Conservation (phyloP, 805 yeast genomes). For the Ogataea allantospora region DNA sequence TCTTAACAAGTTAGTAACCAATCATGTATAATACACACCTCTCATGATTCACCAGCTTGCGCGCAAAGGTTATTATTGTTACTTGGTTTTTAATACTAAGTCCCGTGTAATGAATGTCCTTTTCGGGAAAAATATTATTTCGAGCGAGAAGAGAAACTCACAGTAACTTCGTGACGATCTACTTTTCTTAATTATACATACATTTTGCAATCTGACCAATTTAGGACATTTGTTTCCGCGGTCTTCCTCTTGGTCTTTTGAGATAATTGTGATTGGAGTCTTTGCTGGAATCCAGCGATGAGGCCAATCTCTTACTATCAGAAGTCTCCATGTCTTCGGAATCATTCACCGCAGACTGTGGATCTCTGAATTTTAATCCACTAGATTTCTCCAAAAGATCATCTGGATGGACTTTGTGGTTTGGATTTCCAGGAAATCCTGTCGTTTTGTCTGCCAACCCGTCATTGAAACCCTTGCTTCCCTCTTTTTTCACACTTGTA, state of each 20-base stretch:
- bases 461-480: constrained; percentile 17
- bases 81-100: background rate
- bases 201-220: background rate
- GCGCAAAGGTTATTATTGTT: background rate
- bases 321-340: constrained; percentile 5
- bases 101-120: constrained; percentile 6
- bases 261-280: constrained; percentile 17
- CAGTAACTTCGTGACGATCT: background rate
- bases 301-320: constrained; percentile 11
- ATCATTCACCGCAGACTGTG: constrained; percentile 4
- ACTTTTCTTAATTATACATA: constrained; percentile 1
- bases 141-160: background rate
- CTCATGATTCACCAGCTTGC: constrained; percentile 4
- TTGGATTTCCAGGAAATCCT: constrained; percentile 4
- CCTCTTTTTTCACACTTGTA: constrained; percentile 29
- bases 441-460: constrained; percentile 5
- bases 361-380: constrained; percentile 3
- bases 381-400: background rate
- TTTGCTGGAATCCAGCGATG: constrained; percentile 8
- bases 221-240: constrained; percentile 21
- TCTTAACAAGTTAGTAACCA: constrained; percentile 40
- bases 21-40: constrained; percentile 1
- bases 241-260: constrained; percentile 29
- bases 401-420: constrained; percentile 6
- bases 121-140: constrained; percentile 6